Base-by-base conservation (phyloP, 352 stramenopile genomes). In the Phytophthora capsici region DNA sequence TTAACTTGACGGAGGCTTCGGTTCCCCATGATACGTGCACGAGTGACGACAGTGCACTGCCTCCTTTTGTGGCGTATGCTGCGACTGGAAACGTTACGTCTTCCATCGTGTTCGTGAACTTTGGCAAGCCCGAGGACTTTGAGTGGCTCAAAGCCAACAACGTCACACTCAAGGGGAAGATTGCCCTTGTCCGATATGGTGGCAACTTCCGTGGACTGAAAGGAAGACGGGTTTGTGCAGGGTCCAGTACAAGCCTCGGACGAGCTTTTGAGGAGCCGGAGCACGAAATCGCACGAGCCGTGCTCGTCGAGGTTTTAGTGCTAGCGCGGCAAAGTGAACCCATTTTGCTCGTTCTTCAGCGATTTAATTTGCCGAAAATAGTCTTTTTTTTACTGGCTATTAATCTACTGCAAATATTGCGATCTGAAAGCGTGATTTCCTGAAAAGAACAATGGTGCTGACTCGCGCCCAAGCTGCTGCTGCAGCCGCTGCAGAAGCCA, bases 81-180 rank as follows among this genome's bases (percentile, higher is more conserved):
- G 74, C 84, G 0, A 81, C 81, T 8, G 88, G 89, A 10, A 80
- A 89, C 49, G 75, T 93, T 23, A 84, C 71, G 13, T 69, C 63
- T 8, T 66, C 80, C 2, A 56, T 94, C 12, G 85, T 97, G 34
- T 97, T 93, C 64, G 89, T 78, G 36, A 97, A 97, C 71, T 93
- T 93, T 49, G 90, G 86, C 3, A 71, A 71, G n/a, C 89, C 75
- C 8, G 49, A 73, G 25, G 87, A 95, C 61, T 94, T 94, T 61
- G 59, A 89, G 50, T 82, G 59, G 44, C 74, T 95, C 1, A 46
- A 79, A 55, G 61, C 48, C 14, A 53, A 68, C 14, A 78, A 78
- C 14, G 67, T 95, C 43, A 67, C 55, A 0, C n/a, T n/a, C n/a
- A n/a, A n/a, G n/a, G n/a, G n/a, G n/a, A n/a, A n/a, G n/a, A n/a